Evolutionary conservation across 352 stramenopile species (phyloP).

Genomic region (Phytophthora macrochlamydospora): DNA sequence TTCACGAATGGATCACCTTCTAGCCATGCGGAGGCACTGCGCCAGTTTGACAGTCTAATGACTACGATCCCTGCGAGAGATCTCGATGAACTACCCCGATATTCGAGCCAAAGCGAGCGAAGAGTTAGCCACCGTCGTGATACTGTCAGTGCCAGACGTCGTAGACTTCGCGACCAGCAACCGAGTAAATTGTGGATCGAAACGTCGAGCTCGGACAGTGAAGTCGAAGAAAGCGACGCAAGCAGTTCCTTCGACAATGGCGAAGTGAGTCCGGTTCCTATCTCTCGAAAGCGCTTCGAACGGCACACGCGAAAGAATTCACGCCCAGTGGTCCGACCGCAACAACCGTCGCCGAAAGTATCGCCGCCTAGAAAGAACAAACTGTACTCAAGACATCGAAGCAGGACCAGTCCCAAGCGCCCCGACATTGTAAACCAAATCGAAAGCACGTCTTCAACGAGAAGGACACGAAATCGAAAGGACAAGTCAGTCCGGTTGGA

Average conservation of each 20-base stretch:
- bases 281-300: too few species aligned
- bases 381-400: not conserved
- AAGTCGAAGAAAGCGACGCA: too few species aligned
- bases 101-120: not conserved
- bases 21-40: conserved; percentile 6
- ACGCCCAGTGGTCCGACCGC: too few species aligned
- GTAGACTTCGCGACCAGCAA: too few species aligned
- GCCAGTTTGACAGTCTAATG: conserved; percentile 17
- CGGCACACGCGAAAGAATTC: too few species aligned
- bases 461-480: conserved; percentile 1
- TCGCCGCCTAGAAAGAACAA: too few species aligned
- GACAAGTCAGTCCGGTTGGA: conserved; percentile 4
- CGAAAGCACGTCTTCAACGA: not conserved
- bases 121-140: not conserved
- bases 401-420: not conserved
- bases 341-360: too few species aligned
- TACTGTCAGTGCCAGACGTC: not conserved
- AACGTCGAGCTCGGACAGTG: too few species aligned
- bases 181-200: too few species aligned
- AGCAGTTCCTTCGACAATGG: too few species aligned
- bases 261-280: too few species aligned
- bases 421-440: not conserved
- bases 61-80: not conserved
- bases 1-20: not conserved
- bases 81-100: not conserved